Conservation (phyloP, 2,329 filamentous ascomycete species). For the Acarospora socialis region DNA sequence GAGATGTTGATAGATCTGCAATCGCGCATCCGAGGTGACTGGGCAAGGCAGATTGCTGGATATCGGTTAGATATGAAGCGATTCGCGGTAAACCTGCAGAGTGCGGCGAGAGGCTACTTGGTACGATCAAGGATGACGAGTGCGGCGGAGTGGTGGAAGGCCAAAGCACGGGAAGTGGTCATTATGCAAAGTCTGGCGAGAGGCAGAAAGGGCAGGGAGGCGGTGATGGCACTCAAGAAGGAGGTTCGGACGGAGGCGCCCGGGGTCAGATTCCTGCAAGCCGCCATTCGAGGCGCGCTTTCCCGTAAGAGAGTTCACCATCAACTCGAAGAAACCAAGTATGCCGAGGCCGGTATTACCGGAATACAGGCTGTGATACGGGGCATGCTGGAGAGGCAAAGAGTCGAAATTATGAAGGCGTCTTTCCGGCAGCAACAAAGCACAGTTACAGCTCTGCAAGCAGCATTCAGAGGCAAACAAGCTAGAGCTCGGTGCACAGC, state of each 20-base stretch:
- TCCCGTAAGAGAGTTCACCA: slow-evolving; percentile 27
- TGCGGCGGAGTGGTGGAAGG: slow-evolving; percentile 54
- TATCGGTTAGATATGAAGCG: slow-evolving; percentile 72
- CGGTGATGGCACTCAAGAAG: slow-evolving; percentile 28
- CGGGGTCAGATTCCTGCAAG: slow-evolving; percentile 37
- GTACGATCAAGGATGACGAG: slow-evolving; percentile 48
- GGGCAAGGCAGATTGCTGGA: slow-evolving; percentile 64
- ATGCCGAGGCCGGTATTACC: slow-evolving; percentile 49
- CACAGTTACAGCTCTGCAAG: slow-evolving; percentile 10
- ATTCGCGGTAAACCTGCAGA: slow-evolving; percentile 71
- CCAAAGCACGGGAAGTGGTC: slow-evolving; percentile 56
- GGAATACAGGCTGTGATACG: slow-evolving; percentile 45
- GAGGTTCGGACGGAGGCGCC: slow-evolving; percentile 26
- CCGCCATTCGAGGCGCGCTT: slow-evolving; percentile 37
- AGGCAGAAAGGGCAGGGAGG: slow-evolving; percentile 31
- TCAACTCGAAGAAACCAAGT: slow-evolving; percentile 47
- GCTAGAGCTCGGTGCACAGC: slow-evolving; percentile 2
- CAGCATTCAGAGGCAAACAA: slow-evolving; percentile 7
- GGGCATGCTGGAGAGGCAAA: slow-evolving; percentile 45
- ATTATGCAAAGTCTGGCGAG: slow-evolving; percentile 71
- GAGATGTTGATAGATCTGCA: slow-evolving; percentile 67
- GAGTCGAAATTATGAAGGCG: slow-evolving; percentile 19
- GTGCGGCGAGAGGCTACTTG: slow-evolving; percentile 61
- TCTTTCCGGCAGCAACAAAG: slow-evolving; percentile 1
- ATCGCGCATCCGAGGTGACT: slow-evolving; percentile 74